Base-by-base conservation (phyloP, 164 flowering plant species). In the Vitis amurensis region DNA sequence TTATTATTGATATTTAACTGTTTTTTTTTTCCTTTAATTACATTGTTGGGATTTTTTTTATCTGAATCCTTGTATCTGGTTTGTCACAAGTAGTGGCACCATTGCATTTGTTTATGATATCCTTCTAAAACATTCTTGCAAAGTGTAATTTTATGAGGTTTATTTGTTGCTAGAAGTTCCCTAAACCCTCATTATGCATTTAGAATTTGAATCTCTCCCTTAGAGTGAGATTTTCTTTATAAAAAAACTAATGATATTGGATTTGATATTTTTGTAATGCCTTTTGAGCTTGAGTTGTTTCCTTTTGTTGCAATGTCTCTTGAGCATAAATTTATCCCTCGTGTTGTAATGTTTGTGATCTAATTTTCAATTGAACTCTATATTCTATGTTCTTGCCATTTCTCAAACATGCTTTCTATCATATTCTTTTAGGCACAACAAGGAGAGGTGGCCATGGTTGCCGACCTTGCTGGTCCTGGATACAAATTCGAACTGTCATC, bases 391-490 rank as follows among this genome's bases (percentile, higher is more conserved):
- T 59, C 27, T 58, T 17, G 3, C 44, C 44, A 37, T 31, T 19
- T 58, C 23, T 49, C 44, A 56, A 17, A 64, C 19, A 50, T 64
- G 16, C 10, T 2, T 15, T 15, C 11, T 55, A 1, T 55, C 49
- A 19, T 27, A 9, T 55, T 37, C 37, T 50, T 12, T 8, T 73
- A 90, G 98, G 88, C 85, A 48, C 86, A 83, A 78, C 89, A 86
- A 86, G 97, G 99, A 76, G 91, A 92, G 78, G 76, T 90, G 60
- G 79, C 88, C 16, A 48, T 94, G 89, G 80, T 86, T 59, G 91
- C 97, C 27, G 77, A 80, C 75, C 89, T 89, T 47, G 75, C 78
- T 6, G 81, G 86, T 79, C 94, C 98, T 56, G 84, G 84, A 23
- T 89, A 85, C 78, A 84, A 88, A 70, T 64, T 94, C 37, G 86